Evolutionary conservation across 169 alveolate species (phyloP).

Genomic region (Plasmodium malariae): DNA sequence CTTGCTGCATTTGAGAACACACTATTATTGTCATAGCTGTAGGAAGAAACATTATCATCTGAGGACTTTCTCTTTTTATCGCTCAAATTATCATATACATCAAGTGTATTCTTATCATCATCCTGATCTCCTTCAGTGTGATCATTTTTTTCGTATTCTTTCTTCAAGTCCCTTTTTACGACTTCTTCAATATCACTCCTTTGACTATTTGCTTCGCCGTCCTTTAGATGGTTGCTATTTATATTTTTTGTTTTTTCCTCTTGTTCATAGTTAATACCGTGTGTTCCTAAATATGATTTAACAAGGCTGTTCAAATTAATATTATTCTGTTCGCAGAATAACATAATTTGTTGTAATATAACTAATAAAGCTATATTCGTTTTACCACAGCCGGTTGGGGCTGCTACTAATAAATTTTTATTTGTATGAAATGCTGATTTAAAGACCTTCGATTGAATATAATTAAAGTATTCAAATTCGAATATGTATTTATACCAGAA

Average conservation of each 20-base stretch:
- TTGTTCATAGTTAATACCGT: neutral
- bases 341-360: slow-evolving; percentile 85
- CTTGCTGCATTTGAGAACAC: neutral
- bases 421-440: slow-evolving; percentile 92
- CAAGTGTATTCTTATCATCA: neutral
- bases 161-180: neutral
- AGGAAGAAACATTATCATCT: neutral
- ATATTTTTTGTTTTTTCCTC: neutral
- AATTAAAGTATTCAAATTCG: slow-evolving; percentile 85
- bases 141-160: neutral
- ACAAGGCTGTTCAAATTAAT: slow-evolving; percentile 36
- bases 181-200: neutral
- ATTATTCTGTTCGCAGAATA: slow-evolving; percentile 42
- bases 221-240: neutral
- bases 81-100: neutral
- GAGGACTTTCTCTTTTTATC: neutral
- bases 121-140: neutral
- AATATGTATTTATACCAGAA: slow-evolving; percentile 63
- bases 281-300: neutral
- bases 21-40: neutral
- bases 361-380: slow-evolving; percentile 97
- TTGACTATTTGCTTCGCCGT: neutral
- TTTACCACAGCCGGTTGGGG: slow-evolving; percentile 99
- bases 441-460: slow-evolving; percentile 93
- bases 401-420: slow-evolving; percentile 96